phyloP scores from a whole-genome alignment of 768 basidiomycete species.

The Agrocybe pediades region DNA sequence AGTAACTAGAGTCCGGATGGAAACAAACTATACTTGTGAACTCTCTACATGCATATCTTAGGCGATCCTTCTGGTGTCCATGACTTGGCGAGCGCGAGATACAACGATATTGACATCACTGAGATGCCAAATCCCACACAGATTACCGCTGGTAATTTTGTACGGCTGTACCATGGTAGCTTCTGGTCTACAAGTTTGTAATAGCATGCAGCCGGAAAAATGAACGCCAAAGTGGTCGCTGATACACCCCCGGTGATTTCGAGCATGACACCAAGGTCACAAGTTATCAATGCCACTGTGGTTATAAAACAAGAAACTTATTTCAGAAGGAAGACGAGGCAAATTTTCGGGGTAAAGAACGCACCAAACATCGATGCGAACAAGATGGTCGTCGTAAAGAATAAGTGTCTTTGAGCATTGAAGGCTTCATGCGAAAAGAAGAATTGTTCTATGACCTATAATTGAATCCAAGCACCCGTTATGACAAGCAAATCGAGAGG shows the following conservation, averaged over 20 bases:
- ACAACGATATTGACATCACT: conserved; percentile 79
- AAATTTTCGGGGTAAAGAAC: conserved; percentile 16
- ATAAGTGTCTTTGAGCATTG: conserved; percentile 79
- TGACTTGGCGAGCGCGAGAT: conserved; percentile 74
- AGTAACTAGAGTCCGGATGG: neutral
- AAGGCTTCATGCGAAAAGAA: conserved; percentile 91
- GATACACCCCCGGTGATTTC: conserved; percentile 98
- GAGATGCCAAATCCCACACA: conserved; percentile 76
- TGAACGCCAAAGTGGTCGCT: conserved; percentile 89
- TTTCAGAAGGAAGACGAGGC: neutral
- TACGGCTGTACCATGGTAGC: conserved; percentile 65
- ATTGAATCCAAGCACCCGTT: neutral
- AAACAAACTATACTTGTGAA: neutral
- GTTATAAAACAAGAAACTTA: conserved; percentile 1
- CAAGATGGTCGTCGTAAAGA: conserved; percentile 87
- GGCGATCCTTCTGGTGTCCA: conserved; percentile 74
- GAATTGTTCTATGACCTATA: conserved; percentile 89
- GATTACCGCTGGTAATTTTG: conserved; percentile 72
- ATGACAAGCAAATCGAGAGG: neutral
- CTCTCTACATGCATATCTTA: conserved; percentile 62
- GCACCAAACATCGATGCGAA: conserved; percentile 80
- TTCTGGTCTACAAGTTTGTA: conserved; percentile 64
- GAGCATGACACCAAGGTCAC: conserved; percentile 96
- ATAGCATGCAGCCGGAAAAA: conserved; percentile 89
- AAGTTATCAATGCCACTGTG: conserved; percentile 87